Evolutionary conservation across 202 grass and related monocot genomes (phyloP), one percentile per base, ranked within the genome.

Genomic region (Bolboschoenoplectus hybrid): DNA sequence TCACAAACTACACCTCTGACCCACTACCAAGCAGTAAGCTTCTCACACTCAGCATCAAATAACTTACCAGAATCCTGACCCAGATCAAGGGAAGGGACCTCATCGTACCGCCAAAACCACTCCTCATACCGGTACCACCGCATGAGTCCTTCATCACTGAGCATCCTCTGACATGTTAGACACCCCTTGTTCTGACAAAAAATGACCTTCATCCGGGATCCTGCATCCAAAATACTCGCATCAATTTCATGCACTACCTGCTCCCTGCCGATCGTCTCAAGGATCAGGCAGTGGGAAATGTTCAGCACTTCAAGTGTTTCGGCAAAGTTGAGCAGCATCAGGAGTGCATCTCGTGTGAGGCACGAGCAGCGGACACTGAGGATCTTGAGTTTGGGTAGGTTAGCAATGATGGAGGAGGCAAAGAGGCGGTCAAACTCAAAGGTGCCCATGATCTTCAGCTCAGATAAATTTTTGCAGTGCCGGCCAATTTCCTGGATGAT

Each of bases 41-140:
- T 91, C 87, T 95, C 89, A 53, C 93, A 98, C 17, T 91, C 87
- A 55, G 85, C 88, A 83, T 95, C 97, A 85, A 99, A 96, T 70
- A 99, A 60, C 82, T 70, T 94, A 56, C 93, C 97, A 45, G 91
- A 98, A 61, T 92, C 89, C n/a, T 91, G 75, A 53, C 89, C 86
- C 86, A 99, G 64, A 86, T 99, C 89, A 81, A 99, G 93, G 45
- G 93, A 94, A 20, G 69, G 86, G 62, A 94, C 92, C 89, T 99
- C 97, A 80, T 99, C 97, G 1, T 53, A 86, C 17, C 97, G 91
- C 97, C 97, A 99, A 66, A 96, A 96, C 87, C 89, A 92, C 49
- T 92, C 89, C 82, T 99, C 97, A 0, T 99, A 99, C 61, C 90
- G 87, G 61, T 99, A 96, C 97, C 97, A 99, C 85, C 97, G 85